phyloP scores from a whole-genome alignment of 176 grass and related monocot species.

The Themeda triandra region DNA sequence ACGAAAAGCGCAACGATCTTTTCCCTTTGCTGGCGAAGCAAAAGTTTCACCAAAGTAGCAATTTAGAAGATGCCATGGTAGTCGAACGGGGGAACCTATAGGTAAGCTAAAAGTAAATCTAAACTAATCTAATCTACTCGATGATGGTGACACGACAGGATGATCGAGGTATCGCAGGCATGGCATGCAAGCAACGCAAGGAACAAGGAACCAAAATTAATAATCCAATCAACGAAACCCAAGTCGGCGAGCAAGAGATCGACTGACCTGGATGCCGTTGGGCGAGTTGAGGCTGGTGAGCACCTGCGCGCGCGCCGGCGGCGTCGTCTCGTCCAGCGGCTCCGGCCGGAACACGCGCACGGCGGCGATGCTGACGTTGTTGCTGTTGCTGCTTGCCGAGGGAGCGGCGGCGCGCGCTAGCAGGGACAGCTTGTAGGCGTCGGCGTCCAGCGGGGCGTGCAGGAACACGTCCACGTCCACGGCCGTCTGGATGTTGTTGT shows the following conservation, averaged over 20 bases:
- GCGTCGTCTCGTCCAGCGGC: conserved; percentile 39
- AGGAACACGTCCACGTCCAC: conserved; percentile 63
- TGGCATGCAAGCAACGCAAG: conserved; percentile 1
- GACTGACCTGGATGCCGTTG: conserved; percentile 85
- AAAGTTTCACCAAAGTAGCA: too few relatives aligned
- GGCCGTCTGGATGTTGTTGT: background rate
- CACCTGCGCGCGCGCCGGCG: conserved; percentile 19
- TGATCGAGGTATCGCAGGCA: background rate
- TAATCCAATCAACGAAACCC: background rate
- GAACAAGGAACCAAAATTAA: background rate
- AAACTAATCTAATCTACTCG: background rate
- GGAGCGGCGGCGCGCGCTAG: conserved; percentile 6
- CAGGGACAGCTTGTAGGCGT: conserved; percentile 72
- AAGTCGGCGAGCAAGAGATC: background rate
- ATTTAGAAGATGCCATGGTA: background rate
- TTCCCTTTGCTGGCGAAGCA: too few relatives aligned
- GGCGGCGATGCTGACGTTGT: conserved; percentile 26
- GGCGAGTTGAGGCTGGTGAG: conserved; percentile 65
- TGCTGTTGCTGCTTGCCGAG: background rate
- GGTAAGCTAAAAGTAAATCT: background rate
- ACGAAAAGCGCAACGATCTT: too few relatives aligned
- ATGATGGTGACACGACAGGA: background rate
- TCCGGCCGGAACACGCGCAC: conserved; percentile 50
- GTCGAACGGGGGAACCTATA: background rate
- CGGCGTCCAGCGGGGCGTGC: conserved; percentile 69